Percentiles rank a stretch among this genome's conserved stretches.
These are phyloP conservation scores for Pythium insidiosum DNA, from an alignment of 352 stramenopile genomes.

Conservation along the genomic window DNA sequence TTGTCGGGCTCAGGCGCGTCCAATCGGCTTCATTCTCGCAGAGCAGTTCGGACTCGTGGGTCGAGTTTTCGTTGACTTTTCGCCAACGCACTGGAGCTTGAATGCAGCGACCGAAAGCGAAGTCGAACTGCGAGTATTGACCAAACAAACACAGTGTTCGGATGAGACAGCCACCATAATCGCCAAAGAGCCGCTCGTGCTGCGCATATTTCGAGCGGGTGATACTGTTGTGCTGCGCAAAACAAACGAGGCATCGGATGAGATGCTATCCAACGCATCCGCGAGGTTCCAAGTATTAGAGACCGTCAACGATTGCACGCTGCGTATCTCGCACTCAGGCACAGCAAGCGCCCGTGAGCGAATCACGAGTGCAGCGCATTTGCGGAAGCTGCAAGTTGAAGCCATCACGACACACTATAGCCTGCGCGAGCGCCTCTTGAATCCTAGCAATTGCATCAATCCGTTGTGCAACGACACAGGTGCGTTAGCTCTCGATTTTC, in stretches of 20 bases:
- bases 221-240: neutral
- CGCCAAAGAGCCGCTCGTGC: slow-evolving; percentile 13
- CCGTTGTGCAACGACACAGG: slow-evolving; percentile 1
- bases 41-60: slow-evolving; percentile 30
- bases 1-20: slow-evolving; percentile 24
- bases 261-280: neutral
- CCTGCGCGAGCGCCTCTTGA: slow-evolving; percentile 14
- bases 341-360: neutral
- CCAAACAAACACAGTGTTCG: slow-evolving; percentile 7
- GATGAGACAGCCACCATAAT: slow-evolving; percentile 4
- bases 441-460: slow-evolving; percentile 6
- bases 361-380: neutral
- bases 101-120: slow-evolving; percentile 7
- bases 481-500: neutral
- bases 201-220: slow-evolving; percentile 5
- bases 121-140: slow-evolving; percentile 13
- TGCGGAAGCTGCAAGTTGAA: no score
- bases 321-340: neutral
- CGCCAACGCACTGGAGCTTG: slow-evolving; percentile 3
- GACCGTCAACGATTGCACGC: neutral
- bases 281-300: neutral
- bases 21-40: slow-evolving; percentile 26
- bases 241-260: neutral
- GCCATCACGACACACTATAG: slow-evolving; percentile 12
- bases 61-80: slow-evolving; percentile 31